phyloP scores from a whole-genome alignment of 768 basidiomycete species.

The Russula griseocarnosa region DNA sequence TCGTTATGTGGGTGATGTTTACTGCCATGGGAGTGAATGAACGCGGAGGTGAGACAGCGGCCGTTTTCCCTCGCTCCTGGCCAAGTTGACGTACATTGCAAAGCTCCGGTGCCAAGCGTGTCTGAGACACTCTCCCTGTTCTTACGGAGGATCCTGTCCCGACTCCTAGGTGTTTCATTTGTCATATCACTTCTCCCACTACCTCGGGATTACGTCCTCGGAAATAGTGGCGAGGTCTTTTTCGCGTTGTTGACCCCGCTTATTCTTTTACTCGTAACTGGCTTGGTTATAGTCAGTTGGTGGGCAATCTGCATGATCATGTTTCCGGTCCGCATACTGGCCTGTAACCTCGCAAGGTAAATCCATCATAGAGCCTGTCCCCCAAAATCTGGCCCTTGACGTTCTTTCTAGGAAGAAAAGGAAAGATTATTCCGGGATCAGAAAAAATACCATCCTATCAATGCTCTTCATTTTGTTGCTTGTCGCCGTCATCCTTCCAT shows the following conservation, averaged over 20 bases:
- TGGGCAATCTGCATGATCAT: slow-evolving; percentile 47
- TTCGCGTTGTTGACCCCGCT: slow-evolving; percentile 54
- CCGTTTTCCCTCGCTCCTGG: neutral
- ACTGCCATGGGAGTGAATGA: slow-evolving; percentile 43
- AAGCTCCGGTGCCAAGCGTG: slow-evolving; percentile 48
- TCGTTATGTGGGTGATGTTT: slow-evolving; percentile 58
- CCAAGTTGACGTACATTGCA: neutral
- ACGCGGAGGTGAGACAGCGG: slow-evolving; percentile 29
- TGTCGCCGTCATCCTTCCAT: slow-evolving; percentile 78
- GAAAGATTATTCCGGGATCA: slow-evolving; percentile 35
- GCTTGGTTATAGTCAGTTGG: slow-evolving; percentile 62
- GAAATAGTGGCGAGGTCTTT: slow-evolving; percentile 49
- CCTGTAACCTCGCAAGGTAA: slow-evolving; percentile 29
- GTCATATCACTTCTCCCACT: slow-evolving; percentile 54
- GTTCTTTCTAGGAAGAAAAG: slow-evolving; percentile 20
- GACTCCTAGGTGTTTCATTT: slow-evolving; percentile 44
- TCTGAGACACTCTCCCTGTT: slow-evolving; percentile 48
- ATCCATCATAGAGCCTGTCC: neutral
- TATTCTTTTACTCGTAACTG: slow-evolving; percentile 55
- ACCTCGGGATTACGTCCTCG: slow-evolving; percentile 52
- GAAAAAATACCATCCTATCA: slow-evolving; percentile 41
- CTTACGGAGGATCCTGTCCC: slow-evolving; percentile 37
- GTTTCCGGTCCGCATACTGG: slow-evolving; percentile 42
- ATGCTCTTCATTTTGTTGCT: slow-evolving; percentile 56
- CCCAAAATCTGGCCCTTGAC: neutral